phyloP scores from a whole-genome alignment of 495 filamentous ascomycete genomes.

The Thozetella sp. region DNA sequence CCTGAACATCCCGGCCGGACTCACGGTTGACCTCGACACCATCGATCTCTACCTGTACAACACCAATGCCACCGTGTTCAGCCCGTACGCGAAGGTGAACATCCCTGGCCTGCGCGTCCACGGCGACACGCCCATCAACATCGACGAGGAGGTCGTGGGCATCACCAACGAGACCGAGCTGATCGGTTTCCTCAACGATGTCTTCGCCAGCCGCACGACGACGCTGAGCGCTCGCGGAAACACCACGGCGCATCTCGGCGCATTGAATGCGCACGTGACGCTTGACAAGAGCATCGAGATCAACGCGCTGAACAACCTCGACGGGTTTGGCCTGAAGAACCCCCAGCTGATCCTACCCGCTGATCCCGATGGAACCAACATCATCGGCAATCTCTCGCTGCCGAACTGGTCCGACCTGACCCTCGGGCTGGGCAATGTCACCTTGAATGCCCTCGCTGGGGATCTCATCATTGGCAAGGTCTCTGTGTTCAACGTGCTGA shows the following conservation, averaged over 20 bases:
- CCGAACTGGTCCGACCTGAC: slow-evolving; percentile 49
- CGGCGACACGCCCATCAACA: slow-evolving; percentile 36
- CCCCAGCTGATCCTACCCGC: slow-evolving; percentile 40
- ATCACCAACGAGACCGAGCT: slow-evolving; percentile 40
- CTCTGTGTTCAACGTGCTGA: slow-evolving; percentile 34
- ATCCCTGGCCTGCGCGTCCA: slow-evolving; percentile 28
- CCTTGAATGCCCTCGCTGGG: slow-evolving; percentile 39
- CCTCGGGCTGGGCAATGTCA: slow-evolving; percentile 48
- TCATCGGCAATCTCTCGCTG: slow-evolving; percentile 34
- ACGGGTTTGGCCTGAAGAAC: slow-evolving; percentile 42
- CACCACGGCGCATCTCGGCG: slow-evolving; percentile 33
- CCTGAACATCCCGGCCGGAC: slow-evolving; percentile 32
- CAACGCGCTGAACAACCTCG: slow-evolving; percentile 37
- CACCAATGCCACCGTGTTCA: slow-evolving; percentile 21
- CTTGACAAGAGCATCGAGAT: slow-evolving; percentile 42
- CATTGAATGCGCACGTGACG: slow-evolving; percentile 30
- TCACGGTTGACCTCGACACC: slow-evolving; percentile 40
- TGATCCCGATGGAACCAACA: slow-evolving; percentile 34
- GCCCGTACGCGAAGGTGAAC: slow-evolving; percentile 25
- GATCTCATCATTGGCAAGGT: slow-evolving; percentile 40
- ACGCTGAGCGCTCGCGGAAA: slow-evolving; percentile 35
- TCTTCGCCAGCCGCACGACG: slow-evolving; percentile 35
- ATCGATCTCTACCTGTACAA: slow-evolving; percentile 34
- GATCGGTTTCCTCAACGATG: slow-evolving; percentile 31
- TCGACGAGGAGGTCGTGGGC: slow-evolving; percentile 29